Conservation (phyloP, 2,329 filamentous ascomycete species). For the Neoascochyta sp. region DNA sequence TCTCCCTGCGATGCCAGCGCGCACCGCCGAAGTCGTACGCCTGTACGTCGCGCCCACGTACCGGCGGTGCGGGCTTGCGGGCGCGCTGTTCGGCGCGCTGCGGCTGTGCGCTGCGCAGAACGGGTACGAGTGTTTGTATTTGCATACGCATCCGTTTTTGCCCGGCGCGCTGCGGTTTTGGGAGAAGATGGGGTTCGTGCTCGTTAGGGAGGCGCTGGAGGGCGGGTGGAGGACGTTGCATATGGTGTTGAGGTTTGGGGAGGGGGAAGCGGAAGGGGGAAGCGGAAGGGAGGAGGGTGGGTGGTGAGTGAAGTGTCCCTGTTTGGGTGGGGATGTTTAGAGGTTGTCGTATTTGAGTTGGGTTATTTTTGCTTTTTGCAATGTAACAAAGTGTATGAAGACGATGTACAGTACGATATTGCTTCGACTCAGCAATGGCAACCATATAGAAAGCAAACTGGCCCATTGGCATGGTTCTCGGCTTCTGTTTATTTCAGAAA, state of each 20-base stretch:
- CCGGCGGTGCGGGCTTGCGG: conserved; percentile 11
- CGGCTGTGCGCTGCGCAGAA: conserved; percentile 1
- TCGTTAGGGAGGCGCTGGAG: conserved; percentile 7
- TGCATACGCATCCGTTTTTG: conserved; percentile 17
- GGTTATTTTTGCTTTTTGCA: too few species aligned
- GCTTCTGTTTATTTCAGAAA: too few species aligned
- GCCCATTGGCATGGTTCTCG: too few species aligned
- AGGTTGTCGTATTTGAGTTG: too few species aligned
- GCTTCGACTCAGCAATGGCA: too few species aligned
- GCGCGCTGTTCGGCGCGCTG: conserved; percentile 6
- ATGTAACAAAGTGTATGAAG: too few species aligned
- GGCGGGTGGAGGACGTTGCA: conserved; percentile 14
- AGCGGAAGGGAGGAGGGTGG: too few species aligned
- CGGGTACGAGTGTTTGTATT: conserved; percentile 10
- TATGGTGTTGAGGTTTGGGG: conserved; percentile 8
- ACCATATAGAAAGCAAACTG: too few species aligned
- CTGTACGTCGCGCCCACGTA: conserved; percentile 9
- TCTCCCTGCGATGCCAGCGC: neutral
- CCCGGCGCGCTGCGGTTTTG: conserved; percentile 14
- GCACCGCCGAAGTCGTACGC: conserved; percentile 11
- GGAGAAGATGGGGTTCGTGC: conserved; percentile 13
- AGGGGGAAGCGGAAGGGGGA: too few species aligned
- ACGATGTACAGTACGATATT: too few species aligned
- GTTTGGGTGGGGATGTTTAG: too few species aligned
- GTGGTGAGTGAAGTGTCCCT: too few species aligned